Conservation (phyloP, 2,329 filamentous ascomycete species). For the Phaeosphaeriaceae sp. region DNA sequence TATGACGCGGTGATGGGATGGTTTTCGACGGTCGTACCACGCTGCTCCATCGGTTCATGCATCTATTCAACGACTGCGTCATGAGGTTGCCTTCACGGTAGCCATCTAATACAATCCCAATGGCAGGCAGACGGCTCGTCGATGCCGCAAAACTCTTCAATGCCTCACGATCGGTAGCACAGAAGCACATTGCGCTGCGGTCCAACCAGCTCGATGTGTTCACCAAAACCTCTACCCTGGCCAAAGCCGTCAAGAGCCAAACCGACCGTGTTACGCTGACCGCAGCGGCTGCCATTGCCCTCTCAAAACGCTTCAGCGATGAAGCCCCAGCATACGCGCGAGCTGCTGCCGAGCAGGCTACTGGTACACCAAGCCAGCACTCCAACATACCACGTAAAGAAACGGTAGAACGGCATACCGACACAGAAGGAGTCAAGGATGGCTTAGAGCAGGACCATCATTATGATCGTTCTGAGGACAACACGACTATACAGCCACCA, state of each 20-base stretch:
- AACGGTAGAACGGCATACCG: conserved; percentile 32
- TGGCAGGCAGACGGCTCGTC: conserved; percentile 61
- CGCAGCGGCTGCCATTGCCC: conserved; percentile 66
- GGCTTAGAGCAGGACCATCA: conserved; percentile 61
- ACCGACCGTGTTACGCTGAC: conserved; percentile 69
- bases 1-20: conserved; percentile 38
- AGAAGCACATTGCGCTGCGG: conserved; percentile 66
- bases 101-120: conserved; percentile 34
- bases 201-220: conserved; percentile 69
- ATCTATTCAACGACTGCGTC: conserved; percentile 9
- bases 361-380: conserved; percentile 20
- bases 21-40: conserved; percentile 18
- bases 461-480: conserved; percentile 54
- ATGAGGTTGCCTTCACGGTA: conserved; percentile 28
- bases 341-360: conserved; percentile 28
- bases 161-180: conserved; percentile 55
- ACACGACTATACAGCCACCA: conserved; percentile 48
- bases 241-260: conserved; percentile 68
- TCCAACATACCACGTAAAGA: conserved; percentile 39
- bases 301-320: conserved; percentile 67
- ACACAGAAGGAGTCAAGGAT: conserved; percentile 33
- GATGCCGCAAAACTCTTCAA: conserved; percentile 61
- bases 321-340: conserved; percentile 45
- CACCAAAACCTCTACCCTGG: conserved; percentile 70
- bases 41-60: conserved; percentile 9